phyloP scores from a whole-genome alignment of 2,329 filamentous ascomycete genomes.

The Penicillium sp. region DNA sequence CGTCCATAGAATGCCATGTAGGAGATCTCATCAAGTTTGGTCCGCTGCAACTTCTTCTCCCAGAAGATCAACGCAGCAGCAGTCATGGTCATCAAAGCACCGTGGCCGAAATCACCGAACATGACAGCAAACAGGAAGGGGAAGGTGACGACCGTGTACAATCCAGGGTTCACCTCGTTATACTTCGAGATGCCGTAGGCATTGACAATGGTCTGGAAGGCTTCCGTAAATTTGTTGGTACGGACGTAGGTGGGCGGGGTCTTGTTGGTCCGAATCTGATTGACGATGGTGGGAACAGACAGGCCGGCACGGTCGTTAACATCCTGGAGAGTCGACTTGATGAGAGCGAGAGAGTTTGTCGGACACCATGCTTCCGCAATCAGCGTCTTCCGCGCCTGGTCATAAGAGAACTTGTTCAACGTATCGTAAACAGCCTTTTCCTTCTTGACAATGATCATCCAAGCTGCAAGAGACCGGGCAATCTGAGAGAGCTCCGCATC shows the following conservation, averaged over 20 bases:
- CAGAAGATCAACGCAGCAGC: constrained; percentile 93
- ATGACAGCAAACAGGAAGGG: constrained; percentile 99
- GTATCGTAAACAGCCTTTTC: constrained; percentile 98
- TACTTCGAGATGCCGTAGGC: constrained; percentile 98
- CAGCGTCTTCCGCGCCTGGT: constrained; percentile 88
- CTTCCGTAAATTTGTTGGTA: constrained; percentile 97
- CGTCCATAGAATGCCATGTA: constrained; percentile 98
- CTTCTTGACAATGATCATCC: constrained; percentile 97
- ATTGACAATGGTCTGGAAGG: constrained; percentile 98
- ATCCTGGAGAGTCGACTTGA: constrained; percentile 90
- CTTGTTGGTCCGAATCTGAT: constrained; percentile 95
- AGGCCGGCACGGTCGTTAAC: constrained; percentile 94
- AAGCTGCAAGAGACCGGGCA: constrained; percentile 84
- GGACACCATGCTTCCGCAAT: constrained; percentile 98
- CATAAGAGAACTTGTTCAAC: constrained; percentile 93
- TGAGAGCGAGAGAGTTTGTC: constrained; percentile 80
- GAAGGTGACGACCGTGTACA: constrained; percentile 95
- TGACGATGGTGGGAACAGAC: constrained; percentile 97
- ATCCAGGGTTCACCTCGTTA: constrained; percentile 91
- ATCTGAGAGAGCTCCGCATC: constrained; percentile 93
- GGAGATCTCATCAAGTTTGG: constrained; percentile 95
- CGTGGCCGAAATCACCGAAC: constrained; percentile 98
- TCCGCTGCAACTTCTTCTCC: constrained; percentile 75
- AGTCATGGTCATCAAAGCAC: constrained; percentile 79
- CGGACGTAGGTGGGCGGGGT: constrained; percentile 96